These are phyloP conservation scores for Mikania micrantha DNA, from an alignment of 129 eudicot genomes.

Conservation along the genomic window DNA sequence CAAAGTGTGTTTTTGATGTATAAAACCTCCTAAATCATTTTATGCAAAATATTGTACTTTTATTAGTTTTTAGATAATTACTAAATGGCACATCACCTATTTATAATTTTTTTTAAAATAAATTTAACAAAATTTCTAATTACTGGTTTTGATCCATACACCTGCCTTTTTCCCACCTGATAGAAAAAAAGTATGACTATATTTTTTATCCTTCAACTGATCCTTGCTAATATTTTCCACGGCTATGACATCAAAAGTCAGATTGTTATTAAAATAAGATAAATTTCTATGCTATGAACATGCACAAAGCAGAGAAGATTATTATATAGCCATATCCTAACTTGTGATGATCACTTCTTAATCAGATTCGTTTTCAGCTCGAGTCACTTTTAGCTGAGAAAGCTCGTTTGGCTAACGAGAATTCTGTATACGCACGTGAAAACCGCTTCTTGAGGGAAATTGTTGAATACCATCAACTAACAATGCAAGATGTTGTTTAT, in stretches of 20 bases:
- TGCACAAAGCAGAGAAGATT: neutral
- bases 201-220: neutral
- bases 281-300: neutral
- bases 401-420: slow-evolving; percentile 71
- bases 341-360: neutral
- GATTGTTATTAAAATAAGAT: neutral
- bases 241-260: neutral
- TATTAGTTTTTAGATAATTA: neutral
- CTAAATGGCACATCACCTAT: neutral
- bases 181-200: neutral
- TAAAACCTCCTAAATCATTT: neutral
- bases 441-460: slow-evolving; percentile 69
- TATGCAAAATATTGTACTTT: neutral
- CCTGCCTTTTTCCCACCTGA: neutral
- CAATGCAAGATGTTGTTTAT: slow-evolving; percentile 70
- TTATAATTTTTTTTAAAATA: no score
- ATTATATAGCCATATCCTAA: neutral
- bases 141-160: no score
- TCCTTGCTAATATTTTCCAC: neutral
- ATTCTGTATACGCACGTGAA: slow-evolving; percentile 58
- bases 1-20: neutral
- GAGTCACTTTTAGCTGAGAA: slow-evolving; percentile 76
- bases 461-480: slow-evolving; percentile 72
- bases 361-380: slow-evolving; percentile 71
- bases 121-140: no score